phyloP scores from a whole-genome alignment of 2,329 filamentous ascomycete genomes.

The Dactylellina drechsleri region DNA sequence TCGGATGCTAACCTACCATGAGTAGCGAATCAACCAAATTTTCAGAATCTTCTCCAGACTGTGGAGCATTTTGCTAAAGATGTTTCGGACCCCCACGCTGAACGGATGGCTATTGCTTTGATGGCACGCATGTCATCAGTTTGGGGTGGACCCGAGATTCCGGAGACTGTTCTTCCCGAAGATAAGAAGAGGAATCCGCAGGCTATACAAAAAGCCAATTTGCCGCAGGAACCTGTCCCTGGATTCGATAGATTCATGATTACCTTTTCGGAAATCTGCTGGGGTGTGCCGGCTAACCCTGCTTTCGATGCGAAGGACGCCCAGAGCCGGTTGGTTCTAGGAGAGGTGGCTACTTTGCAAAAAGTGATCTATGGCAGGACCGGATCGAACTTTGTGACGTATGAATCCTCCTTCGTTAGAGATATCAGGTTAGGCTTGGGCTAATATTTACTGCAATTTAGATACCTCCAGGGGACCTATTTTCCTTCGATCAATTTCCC shows the following conservation, averaged over 20 bases:
- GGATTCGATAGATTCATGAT: conserved; percentile 92
- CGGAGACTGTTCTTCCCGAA: conserved; percentile 59
- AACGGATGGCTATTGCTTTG: conserved; percentile 81
- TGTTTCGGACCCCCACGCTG: conserved; percentile 72
- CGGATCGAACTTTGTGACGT: conserved; percentile 76
- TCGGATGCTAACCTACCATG: neutral
- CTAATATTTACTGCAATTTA: conserved; percentile 9
- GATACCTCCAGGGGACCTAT: conserved; percentile 56
- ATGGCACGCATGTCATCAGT: conserved; percentile 83
- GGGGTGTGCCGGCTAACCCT: conserved; percentile 83
- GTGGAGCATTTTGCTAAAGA: conserved; percentile 86
- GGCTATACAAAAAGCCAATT: conserved; percentile 64
- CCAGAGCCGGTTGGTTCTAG: conserved; percentile 85
- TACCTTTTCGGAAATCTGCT: conserved; percentile 86
- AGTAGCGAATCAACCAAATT: conserved; percentile 82
- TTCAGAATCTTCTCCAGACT: conserved; percentile 85
- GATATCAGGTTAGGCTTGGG: neutral
- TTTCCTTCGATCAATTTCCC: conserved; percentile 58
- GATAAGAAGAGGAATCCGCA: conserved; percentile 60
- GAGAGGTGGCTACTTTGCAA: conserved; percentile 86
- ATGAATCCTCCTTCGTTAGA: conserved; percentile 3
- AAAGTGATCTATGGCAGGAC: conserved; percentile 91
- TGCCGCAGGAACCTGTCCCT: conserved; percentile 70
- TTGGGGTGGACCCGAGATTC: conserved; percentile 87
- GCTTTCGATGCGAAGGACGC: conserved; percentile 86